These are phyloP conservation scores for Scopulariopsis brevicaulis DNA, from an alignment of 2,329 filamentous ascomycete genomes.

Conservation along the genomic window DNA sequence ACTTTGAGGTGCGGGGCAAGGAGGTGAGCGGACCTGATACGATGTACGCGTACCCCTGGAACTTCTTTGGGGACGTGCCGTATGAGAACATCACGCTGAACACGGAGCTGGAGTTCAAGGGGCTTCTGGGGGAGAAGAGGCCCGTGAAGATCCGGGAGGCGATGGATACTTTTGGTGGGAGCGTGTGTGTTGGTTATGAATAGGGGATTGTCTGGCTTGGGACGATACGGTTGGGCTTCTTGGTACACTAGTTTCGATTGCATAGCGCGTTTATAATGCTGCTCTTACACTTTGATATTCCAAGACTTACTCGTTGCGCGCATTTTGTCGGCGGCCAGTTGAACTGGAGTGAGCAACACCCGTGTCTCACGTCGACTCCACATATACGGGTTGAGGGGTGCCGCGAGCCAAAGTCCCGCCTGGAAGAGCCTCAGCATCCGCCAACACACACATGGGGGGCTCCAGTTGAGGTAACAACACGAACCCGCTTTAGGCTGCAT, in stretches of 20 bases:
- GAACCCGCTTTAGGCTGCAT: too few relatives aligned
- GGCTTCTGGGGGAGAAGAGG: neutral
- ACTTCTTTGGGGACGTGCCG: conserved; percentile 12
- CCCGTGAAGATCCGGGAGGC: neutral
- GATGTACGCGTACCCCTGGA: conserved; percentile 12
- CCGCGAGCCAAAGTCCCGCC: too few relatives aligned
- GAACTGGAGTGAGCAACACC: too few relatives aligned
- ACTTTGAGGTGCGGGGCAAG: conserved; percentile 14
- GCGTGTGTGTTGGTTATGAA: neutral
- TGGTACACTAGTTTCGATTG: neutral
- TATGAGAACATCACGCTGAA: conserved; percentile 21
- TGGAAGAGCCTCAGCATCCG: too few relatives aligned
- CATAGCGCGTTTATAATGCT: neutral
- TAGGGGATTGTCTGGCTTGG: neutral
- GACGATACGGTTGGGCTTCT: neutral
- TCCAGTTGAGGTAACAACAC: too few relatives aligned
- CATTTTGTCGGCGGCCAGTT: too few relatives aligned
- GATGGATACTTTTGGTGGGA: neutral
- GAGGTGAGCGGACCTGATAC: conserved; percentile 20
- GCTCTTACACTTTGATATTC: neutral
- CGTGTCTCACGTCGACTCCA: too few relatives aligned
- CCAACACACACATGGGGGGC: too few relatives aligned
- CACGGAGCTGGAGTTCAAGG: conserved; percentile 1
- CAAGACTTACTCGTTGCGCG: too few relatives aligned
- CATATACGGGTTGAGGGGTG: too few relatives aligned